phyloP scores from a whole-genome alignment of 495 filamentous ascomycete species.

The Hypoxylon perforatum region DNA sequence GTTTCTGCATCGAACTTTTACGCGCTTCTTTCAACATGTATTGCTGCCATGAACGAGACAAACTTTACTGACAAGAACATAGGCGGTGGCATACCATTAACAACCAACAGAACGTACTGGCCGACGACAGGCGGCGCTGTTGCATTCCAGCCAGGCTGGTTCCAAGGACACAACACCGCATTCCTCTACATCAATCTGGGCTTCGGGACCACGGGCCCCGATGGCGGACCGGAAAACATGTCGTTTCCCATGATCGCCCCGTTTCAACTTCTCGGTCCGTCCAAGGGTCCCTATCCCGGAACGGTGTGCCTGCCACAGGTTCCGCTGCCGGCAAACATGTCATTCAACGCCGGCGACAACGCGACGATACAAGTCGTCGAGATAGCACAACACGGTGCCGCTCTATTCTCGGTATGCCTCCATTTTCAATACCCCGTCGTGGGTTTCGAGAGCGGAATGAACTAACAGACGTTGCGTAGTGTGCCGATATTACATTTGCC shows the following conservation, averaged over 20 bases:
- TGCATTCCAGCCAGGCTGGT: conserved; percentile 92
- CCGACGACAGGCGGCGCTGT: conserved; percentile 87
- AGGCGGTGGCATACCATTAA: conserved; percentile 88
- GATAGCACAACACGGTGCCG: conserved; percentile 87
- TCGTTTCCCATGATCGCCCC: conserved; percentile 83
- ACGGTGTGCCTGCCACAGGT: conserved; percentile 92
- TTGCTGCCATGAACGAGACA: neutral
- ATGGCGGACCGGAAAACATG: conserved; percentile 79
- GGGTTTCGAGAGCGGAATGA: neutral
- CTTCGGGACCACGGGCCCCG: conserved; percentile 73
- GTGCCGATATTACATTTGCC: conserved; percentile 86
- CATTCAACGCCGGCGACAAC: conserved; percentile 81
- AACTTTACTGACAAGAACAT: conserved; percentile 15
- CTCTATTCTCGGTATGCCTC: conserved; percentile 85
- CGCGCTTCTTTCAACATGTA: neutral
- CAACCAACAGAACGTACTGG: conserved; percentile 91
- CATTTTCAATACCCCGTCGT: neutral
- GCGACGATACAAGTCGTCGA: conserved; percentile 96
- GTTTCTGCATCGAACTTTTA: neutral
- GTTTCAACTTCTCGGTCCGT: conserved; percentile 88
- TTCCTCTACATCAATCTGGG: conserved; percentile 96
- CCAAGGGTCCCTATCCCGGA: conserved; percentile 82
- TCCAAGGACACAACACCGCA: conserved; percentile 86
- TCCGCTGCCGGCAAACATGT: conserved; percentile 79
- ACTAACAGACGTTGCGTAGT: conserved; percentile 64